Conservation (phyloP, 495 filamentous ascomycete genomes). For the Neurospora sp. region DNA sequence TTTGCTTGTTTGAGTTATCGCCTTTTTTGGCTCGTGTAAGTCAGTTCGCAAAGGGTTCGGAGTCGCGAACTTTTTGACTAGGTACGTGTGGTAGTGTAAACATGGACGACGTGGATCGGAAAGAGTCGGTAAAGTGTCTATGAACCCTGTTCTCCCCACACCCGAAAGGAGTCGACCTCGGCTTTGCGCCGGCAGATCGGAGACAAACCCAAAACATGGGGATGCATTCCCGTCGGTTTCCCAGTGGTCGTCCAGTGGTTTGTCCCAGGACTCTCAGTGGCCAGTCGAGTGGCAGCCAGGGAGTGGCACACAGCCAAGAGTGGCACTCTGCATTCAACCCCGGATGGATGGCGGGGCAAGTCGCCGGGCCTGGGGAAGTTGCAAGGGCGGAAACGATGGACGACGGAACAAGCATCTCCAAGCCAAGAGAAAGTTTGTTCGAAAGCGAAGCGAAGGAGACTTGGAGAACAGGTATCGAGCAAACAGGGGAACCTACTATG, state of each 20-base stretch:
- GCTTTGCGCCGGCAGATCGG: constrained; percentile 28
- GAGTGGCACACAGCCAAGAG: background rate
- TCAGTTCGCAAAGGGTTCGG: background rate
- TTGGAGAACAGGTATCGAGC: background rate
- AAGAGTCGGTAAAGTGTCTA: background rate
- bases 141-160: constrained; percentile 3
- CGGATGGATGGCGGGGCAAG: background rate
- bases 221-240: background rate
- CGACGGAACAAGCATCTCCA: background rate
- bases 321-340: background rate
- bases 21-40: background rate
- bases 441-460: background rate
- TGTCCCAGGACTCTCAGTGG: background rate
- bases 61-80: background rate
- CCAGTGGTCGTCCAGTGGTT: background rate
- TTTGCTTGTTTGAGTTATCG: background rate
- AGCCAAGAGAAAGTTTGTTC: background rate
- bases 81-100: background rate
- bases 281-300: background rate
- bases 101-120: background rate
- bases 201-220: constrained; percentile 3
- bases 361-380: background rate
- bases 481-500: background rate
- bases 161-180: constrained; percentile 18
- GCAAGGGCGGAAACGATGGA: background rate